Evolutionary conservation across 2,329 filamentous ascomycete species (phyloP).

Genomic region (Sclerotinia subarctica): DNA sequence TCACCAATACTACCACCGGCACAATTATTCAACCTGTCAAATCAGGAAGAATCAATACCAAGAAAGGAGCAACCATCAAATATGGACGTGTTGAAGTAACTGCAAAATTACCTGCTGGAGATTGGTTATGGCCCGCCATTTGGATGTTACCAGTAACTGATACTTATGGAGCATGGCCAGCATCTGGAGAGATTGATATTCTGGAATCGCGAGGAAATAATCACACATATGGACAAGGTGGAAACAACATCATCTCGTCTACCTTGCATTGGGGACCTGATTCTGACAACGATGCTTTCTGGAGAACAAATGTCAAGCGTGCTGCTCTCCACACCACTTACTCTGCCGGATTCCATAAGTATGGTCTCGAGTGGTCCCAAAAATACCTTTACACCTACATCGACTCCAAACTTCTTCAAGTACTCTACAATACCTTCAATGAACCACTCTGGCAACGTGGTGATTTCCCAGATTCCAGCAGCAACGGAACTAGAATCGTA

Average conservation of each 20-base stretch:
- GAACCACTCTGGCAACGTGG: constrained; percentile 66
- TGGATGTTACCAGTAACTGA: constrained; percentile 78
- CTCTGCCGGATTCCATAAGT: constrained; percentile 66
- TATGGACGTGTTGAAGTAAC: constrained; percentile 80
- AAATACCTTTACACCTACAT: constrained; percentile 88
- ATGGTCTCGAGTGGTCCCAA: constrained; percentile 80
- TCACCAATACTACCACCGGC: constrained; percentile 74
- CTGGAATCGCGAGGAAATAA: constrained; percentile 80
- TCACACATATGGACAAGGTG: constrained; percentile 69
- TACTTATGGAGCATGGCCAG: constrained; percentile 74
- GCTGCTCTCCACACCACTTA: constrained; percentile 73
- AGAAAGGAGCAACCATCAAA: constrained; percentile 66
- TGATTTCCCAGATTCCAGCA: constrained; percentile 59
- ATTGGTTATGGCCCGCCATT: constrained; percentile 92
- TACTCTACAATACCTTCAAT: constrained; percentile 74
- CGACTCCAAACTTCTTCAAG: constrained; percentile 74
- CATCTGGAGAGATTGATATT: constrained; percentile 81
- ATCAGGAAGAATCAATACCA: constrained; percentile 76
- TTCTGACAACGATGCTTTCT: constrained; percentile 71
- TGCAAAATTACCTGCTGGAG: constrained; percentile 70
- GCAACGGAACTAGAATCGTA: constrained; percentile 62
- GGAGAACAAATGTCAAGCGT: constrained; percentile 77
- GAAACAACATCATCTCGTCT: constrained; percentile 77
- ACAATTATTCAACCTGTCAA: constrained; percentile 74
- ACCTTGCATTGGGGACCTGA: constrained; percentile 81